phyloP scores from a whole-genome alignment of 768 basidiomycete species.

The Favolaschia claudopus region DNA sequence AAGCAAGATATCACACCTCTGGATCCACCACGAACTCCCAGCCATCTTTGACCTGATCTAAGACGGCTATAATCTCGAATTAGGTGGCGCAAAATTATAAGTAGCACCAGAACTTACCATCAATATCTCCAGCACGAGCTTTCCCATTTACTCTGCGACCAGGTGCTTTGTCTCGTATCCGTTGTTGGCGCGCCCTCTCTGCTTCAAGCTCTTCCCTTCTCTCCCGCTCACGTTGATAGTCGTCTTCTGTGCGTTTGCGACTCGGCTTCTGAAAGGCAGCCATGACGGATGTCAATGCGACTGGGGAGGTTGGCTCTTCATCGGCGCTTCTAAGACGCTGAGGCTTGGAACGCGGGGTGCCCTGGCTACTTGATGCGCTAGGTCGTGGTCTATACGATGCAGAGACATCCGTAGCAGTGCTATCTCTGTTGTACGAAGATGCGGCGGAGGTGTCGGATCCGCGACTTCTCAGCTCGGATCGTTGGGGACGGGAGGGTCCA shows the following conservation, averaged over 20 bases:
- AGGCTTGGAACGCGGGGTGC: slow-evolving; percentile 32
- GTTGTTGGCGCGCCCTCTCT: slow-evolving; percentile 71
- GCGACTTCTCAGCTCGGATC: slow-evolving; percentile 70
- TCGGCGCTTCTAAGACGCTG: slow-evolving; percentile 44
- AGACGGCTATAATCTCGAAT: slow-evolving; percentile 59
- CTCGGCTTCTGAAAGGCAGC: slow-evolving; percentile 75
- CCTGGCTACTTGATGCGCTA: slow-evolving; percentile 30
- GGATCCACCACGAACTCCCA: slow-evolving; percentile 90
- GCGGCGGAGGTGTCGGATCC: slow-evolving; percentile 60
- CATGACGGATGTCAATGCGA: slow-evolving; percentile 61
- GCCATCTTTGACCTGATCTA: slow-evolving; percentile 86
- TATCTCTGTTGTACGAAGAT: slow-evolving; percentile 60
- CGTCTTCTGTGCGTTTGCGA: slow-evolving; percentile 61
- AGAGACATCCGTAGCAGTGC: slow-evolving; percentile 55
- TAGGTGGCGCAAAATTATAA: not conserved
- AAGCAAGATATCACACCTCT: slow-evolving; percentile 56
- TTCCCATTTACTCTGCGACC: slow-evolving; percentile 60
- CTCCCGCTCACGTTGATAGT: slow-evolving; percentile 66
- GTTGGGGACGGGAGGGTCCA: slow-evolving; percentile 69
- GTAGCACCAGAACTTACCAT: slow-evolving; percentile 59
- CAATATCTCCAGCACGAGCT: slow-evolving; percentile 81
- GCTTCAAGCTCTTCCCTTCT: slow-evolving; percentile 67
- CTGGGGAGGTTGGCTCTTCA: slow-evolving; percentile 49
- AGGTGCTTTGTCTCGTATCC: slow-evolving; percentile 73
- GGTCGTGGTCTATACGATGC: slow-evolving; percentile 40